A percentile compares a stretch with the other conserved stretches of the same genome.
Conservation (phyloP, 2,329 filamentous ascomycete genomes). For the Neofusicoccum laricinum region DNA sequence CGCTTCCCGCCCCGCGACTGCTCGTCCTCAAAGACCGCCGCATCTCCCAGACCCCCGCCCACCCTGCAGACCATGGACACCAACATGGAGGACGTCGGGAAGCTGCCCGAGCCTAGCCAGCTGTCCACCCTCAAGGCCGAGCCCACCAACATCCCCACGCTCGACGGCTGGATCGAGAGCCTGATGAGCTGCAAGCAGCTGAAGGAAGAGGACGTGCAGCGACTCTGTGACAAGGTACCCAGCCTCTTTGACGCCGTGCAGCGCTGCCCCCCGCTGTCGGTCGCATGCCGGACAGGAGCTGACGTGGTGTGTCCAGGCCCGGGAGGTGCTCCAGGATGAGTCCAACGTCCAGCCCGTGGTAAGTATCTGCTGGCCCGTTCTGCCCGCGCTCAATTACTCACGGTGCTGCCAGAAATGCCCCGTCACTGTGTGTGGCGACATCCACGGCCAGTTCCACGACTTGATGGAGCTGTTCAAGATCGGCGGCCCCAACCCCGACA, state of each 20-base stretch:
- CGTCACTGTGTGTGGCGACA: constrained; percentile 97
- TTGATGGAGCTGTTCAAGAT: constrained; percentile 99
- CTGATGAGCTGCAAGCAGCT: constrained; percentile 99
- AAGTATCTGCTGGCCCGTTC: constrained; percentile 39
- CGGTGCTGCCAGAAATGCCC: constrained; percentile 71
- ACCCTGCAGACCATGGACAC: constrained; percentile 71
- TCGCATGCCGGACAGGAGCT: constrained; percentile 3
- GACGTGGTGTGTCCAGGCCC: constrained; percentile 58
- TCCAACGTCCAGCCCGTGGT: constrained; percentile 99
- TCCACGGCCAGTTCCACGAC: constrained; percentile 98
- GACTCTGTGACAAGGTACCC: constrained; percentile 91
- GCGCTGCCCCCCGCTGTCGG: not conserved
- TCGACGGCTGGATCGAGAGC: constrained; percentile 98
- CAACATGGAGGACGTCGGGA: constrained; percentile 93
- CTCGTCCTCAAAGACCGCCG: constrained; percentile 22
- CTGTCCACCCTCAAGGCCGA: constrained; percentile 67
- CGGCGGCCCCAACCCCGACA: constrained; percentile 94
- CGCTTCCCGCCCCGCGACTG: constrained; percentile 32
- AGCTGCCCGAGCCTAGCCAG: constrained; percentile 75
- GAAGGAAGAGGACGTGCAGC: constrained; percentile 88
- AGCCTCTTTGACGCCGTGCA: not conserved
- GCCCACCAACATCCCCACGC: constrained; percentile 83
- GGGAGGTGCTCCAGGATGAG: constrained; percentile 95
- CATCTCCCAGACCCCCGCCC: constrained; percentile 25
- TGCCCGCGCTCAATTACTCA: constrained; percentile 20